phyloP scores from a whole-genome alignment of 75 land plant genomes.

The Adiantum capillusveneris region DNA sequence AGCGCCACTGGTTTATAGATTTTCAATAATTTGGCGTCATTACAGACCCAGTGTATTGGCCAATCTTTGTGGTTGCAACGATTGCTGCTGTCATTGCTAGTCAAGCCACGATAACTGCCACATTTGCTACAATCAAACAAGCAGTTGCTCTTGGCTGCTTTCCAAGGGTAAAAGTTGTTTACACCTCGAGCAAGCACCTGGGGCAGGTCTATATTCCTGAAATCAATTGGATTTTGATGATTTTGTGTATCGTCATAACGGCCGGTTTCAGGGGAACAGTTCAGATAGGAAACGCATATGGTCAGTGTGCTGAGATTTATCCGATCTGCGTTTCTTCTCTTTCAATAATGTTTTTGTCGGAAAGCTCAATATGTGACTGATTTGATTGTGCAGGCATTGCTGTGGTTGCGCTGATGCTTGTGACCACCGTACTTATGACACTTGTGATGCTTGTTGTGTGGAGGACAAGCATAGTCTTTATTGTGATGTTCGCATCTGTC shows the following conservation, averaged over 20 bases:
- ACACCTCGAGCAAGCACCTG: constrained; percentile 12
- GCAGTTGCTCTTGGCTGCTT: constrained; percentile 16
- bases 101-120: constrained; percentile 20
- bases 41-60: constrained; percentile 20
- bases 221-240: no score
- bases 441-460: constrained; percentile 89
- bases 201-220: no score
- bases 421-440: constrained; percentile 71
- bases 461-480: constrained; percentile 56
- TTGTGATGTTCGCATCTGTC: constrained; percentile 42
- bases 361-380: constrained; percentile 24
- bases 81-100: constrained; percentile 21
- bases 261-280: constrained; percentile 9
- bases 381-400: constrained; percentile 67
- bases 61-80: constrained; percentile 24
- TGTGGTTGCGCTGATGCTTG: constrained; percentile 71
- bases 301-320: no score
- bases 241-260: constrained; percentile 11
- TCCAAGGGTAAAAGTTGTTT: constrained; percentile 16
- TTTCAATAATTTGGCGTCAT: background rate
- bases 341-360: background rate
- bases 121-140: constrained; percentile 18
- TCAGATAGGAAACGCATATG: constrained; percentile 24
- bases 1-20: background rate
- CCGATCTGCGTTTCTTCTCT: background rate